phyloP scores from a whole-genome alignment of 371 early-diverging fungal species.

The Rhizomucor miehei region DNA sequence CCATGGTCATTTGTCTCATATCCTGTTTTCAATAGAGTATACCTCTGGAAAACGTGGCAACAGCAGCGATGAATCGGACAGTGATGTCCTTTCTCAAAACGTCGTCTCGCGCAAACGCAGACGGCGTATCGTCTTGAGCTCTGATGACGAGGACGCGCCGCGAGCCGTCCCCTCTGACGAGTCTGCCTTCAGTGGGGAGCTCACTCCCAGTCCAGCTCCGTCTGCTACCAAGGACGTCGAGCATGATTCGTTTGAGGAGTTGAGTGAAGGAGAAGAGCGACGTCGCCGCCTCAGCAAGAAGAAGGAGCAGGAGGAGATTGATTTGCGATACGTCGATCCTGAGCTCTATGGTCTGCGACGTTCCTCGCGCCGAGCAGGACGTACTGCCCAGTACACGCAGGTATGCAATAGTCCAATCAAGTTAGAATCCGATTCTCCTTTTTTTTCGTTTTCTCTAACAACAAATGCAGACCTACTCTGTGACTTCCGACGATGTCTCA shows the following conservation, averaged over 20 bases:
- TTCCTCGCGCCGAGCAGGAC: constrained; percentile 19
- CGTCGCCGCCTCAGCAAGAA: constrained; percentile 3
- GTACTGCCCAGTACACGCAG: not conserved
- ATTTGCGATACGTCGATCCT: constrained; percentile 25
- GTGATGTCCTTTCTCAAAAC: not conserved
- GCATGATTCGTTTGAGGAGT: constrained; percentile 23
- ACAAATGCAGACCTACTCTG: too few relatives aligned
- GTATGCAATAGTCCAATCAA: constrained; percentile 4
- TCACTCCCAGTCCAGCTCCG: constrained; percentile 8
- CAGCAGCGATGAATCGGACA: constrained; percentile 3
- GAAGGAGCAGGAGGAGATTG: constrained; percentile 3
- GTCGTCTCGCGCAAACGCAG: constrained; percentile 18
- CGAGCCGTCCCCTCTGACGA: not conserved
- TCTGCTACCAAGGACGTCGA: constrained; percentile 2
- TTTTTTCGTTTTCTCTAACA: not conserved
- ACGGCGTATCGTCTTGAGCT: constrained; percentile 16
- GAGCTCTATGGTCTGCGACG: constrained; percentile 33
- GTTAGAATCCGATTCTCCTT: too few relatives aligned
- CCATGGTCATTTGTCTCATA: not conserved
- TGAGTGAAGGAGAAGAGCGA: constrained; percentile 19
- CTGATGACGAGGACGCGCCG: constrained; percentile 18
- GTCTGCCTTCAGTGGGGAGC: constrained; percentile 6
- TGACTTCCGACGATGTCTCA: too few relatives aligned
- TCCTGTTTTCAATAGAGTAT: not conserved
- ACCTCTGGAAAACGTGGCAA: not conserved